Percentiles rank a stretch among this genome's conserved stretches.
These are phyloP conservation scores for Hypoxylon sp. DNA, from an alignment of 2,329 filamentous ascomycete genomes.

Conservation along the genomic window DNA sequence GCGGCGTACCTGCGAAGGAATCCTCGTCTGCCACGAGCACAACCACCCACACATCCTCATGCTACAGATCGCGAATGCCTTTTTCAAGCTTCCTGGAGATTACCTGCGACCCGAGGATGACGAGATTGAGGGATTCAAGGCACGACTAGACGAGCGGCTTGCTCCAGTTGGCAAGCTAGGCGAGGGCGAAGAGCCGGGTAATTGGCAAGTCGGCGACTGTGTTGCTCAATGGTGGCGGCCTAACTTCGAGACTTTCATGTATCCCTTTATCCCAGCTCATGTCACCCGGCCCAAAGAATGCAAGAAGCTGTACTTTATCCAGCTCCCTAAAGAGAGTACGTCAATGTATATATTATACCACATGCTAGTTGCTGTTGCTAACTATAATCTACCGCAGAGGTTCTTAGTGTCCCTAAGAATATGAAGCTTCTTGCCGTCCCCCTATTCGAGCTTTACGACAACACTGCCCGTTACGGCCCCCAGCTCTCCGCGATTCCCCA, in stretches of 20 bases:
- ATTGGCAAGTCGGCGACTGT: slow-evolving; percentile 96
- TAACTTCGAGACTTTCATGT: slow-evolving; percentile 99
- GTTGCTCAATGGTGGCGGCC: slow-evolving; percentile 98
- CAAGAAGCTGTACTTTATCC: slow-evolving; percentile 99
- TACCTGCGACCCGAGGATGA: slow-evolving; percentile 92
- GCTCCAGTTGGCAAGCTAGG: slow-evolving; percentile 91
- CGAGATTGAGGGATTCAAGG: slow-evolving; percentile 95
- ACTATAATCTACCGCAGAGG: slow-evolving; percentile 70
- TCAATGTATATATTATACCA: slow-evolving; percentile 36
- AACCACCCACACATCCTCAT: slow-evolving; percentile 99
- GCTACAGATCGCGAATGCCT: slow-evolving; percentile 99
- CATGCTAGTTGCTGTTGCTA: slow-evolving; percentile 45
- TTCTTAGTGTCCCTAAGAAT: slow-evolving; percentile 97
- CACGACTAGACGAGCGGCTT: slow-evolving; percentile 89
- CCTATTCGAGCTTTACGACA: slow-evolving; percentile 98
- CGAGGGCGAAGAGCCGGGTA: slow-evolving; percentile 84
- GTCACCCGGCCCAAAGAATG: slow-evolving; percentile 98
- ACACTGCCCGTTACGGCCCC: slow-evolving; percentile 93
- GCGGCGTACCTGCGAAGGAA: slow-evolving; percentile 96
- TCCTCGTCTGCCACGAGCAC: slow-evolving; percentile 98
- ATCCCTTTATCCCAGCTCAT: slow-evolving; percentile 96
- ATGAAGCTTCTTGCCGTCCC: slow-evolving; percentile 99
- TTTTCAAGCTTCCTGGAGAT: slow-evolving; percentile 98
- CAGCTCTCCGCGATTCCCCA: slow-evolving; percentile 97
- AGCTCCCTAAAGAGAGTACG: slow-evolving; percentile 90